phyloP scores from a whole-genome alignment of 2,329 filamentous ascomycete genomes.

The Colletotrichum godetiae region DNA sequence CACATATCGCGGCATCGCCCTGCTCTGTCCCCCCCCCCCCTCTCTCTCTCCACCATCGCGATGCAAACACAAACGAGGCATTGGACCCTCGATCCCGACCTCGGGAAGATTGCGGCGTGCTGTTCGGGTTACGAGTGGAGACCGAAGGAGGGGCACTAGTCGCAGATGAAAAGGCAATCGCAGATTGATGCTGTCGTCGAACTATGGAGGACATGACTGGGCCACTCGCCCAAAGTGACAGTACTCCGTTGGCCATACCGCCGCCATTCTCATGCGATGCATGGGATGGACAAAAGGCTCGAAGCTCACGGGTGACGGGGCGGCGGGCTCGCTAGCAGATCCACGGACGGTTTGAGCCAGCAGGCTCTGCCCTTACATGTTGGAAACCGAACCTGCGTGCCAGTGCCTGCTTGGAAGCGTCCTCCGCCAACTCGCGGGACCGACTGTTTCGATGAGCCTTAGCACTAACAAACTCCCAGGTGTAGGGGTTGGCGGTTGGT shows the following conservation, averaged over 20 bases:
- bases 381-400: constrained; percentile 22
- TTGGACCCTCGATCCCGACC: constrained; percentile 14
- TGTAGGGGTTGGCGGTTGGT: background rate
- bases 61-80: constrained; percentile 1
- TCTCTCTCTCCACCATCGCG: background rate
- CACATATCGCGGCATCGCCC: background rate
- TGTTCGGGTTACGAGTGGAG: background rate
- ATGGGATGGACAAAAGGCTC: constrained; percentile 7
- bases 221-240: background rate
- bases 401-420: background rate
- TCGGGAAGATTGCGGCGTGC: constrained; percentile 1
- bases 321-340: background rate
- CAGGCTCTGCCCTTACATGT: constrained; percentile 27
- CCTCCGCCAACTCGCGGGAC: constrained; percentile 8
- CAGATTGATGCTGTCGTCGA: constrained; percentile 7
- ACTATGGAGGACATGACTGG: background rate
- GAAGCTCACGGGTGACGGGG: background rate
- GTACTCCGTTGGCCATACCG: background rate
- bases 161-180: constrained; percentile 27
- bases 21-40: background rate
- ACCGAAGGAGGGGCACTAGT: background rate
- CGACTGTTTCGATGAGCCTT: background rate
- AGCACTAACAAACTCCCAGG: background rate
- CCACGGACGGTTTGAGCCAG: constrained; percentile 28
- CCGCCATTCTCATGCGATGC: constrained; percentile 10